A percentile compares a stretch with the other conserved stretches of the same genome.
phyloP scores from a whole-genome alignment of 129 eudicot genomes.

The Ambrosia artemisiifolia region DNA sequence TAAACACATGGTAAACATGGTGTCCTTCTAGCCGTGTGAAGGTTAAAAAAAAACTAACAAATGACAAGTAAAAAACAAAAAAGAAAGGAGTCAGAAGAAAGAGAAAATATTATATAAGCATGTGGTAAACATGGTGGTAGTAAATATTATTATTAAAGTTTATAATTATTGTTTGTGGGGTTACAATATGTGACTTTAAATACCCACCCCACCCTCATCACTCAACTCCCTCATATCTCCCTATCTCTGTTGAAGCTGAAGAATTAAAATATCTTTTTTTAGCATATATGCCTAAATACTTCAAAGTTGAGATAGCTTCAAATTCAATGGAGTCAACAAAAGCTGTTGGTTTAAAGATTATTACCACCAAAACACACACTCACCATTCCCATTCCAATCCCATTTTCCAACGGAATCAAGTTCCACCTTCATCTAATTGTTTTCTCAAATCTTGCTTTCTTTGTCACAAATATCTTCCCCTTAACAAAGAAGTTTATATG shows the following conservation, averaged over 20 bases:
- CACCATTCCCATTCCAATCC: conserved; percentile 27
- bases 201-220: not conserved
- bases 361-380: conserved; percentile 8
- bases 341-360: conserved; percentile 38
- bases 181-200: not conserved
- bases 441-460: conserved; percentile 54
- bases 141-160: too few relatives aligned
- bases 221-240: not conserved
- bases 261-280: too few relatives aligned
- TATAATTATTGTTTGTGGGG: not conserved
- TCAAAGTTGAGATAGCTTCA: not conserved
- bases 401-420: conserved; percentile 31
- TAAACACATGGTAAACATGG: too few relatives aligned
- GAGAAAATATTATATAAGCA: not conserved
- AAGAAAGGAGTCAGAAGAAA: not conserved
- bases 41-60: not conserved
- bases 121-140: not conserved
- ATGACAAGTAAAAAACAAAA: not conserved
- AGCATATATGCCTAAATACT: not conserved
- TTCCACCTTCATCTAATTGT: conserved; percentile 5
- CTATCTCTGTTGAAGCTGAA: too few relatives aligned
- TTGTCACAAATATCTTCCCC: conserved; percentile 47
- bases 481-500: conserved; percentile 60
- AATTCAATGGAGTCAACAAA: conserved; percentile 9
- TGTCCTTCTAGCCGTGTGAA: too few relatives aligned